Base-by-base conservation (phyloP, 2,329 filamentous ascomycete species). In the Thielaviopsis euricoi region DNA sequence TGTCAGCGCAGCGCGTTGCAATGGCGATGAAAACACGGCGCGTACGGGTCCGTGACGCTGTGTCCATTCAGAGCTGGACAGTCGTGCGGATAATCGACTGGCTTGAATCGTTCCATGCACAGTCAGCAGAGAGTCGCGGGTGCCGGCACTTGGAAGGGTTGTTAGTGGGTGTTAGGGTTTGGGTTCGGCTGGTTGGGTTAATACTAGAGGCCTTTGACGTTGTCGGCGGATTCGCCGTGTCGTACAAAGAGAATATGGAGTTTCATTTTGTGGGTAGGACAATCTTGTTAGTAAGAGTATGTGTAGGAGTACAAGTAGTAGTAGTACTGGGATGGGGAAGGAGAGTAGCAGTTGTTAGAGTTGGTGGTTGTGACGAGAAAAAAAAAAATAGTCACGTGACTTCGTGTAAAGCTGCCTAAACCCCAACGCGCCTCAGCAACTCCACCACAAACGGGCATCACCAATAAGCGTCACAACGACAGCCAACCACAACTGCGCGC, bases 141-240 rank as follows among this genome's bases (percentile, higher is more conserved):
- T 80, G 60, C 89, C 89, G 64, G 89, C 89, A 71, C 84, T 73
- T 58, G 40, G 40, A 15, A 17, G 19, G 17, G 9, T 54, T 1
- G 15, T 12, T n/a, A 53, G 57, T 56, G 53, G 61, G 49, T 10
- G 56, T 53, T 50, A 57, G 15, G 43, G 37, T 43, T 43, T 5
- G 37, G n/a, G 29, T 46, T 46, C n/a, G n/a, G n/a, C n/a, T n/a
- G n/a, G n/a, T n/a, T n/a, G n/a, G n/a, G n/a, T n/a, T n/a, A n/a
- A n/a, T 75, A 87, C 85, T 86, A 90, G 60, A 87, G 71, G 57
- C 83, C 79, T 48, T 85, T 85, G 60, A 93, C 85, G 69, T 95
- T 95, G 71, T 95, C 87, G 63, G 94, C 86, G 17, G 88, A 91
- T 73, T 95, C 89, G 66, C 85, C 89, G 75, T 95, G 89, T 58